These are phyloP conservation scores for Leishmania mexicana DNA, from an alignment of 208 protist genomes.

Conservation along the genomic window DNA sequence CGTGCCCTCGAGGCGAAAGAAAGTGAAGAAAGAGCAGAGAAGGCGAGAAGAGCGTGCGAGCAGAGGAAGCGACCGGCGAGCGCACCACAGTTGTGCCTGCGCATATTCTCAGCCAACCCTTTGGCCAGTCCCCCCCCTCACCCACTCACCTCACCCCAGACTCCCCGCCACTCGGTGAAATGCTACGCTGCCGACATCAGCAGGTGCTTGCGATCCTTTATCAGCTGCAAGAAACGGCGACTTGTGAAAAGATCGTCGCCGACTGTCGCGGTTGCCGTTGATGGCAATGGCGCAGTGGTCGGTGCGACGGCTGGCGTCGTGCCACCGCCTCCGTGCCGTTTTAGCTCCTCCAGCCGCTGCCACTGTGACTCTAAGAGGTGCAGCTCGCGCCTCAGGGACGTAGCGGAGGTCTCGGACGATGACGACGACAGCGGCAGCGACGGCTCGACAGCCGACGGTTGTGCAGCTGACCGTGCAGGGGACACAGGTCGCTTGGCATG, in stretches of 20 bases:
- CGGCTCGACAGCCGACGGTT: too few relatives aligned
- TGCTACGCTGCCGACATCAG: constrained; percentile 8
- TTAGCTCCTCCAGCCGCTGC: constrained; percentile 65
- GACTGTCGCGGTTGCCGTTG: neutral
- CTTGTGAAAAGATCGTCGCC: constrained; percentile 3
- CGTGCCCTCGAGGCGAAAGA: neutral
- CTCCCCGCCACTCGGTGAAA: neutral
- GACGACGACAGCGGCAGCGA: neutral
- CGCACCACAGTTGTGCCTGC: neutral
- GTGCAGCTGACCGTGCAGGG: neutral
- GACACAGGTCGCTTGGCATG: neutral
- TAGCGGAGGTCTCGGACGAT: constrained; percentile 10
- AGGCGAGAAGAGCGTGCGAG: neutral
- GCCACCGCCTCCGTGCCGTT: constrained; percentile 26
- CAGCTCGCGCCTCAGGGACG: constrained; percentile 47
- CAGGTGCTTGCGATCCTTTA: constrained; percentile 29
- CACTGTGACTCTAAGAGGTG: constrained; percentile 76
- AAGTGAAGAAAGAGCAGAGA: neutral
- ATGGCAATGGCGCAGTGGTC: neutral
- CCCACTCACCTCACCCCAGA: neutral
- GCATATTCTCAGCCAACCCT: neutral
- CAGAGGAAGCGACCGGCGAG: neutral
- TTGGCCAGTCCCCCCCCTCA: neutral
- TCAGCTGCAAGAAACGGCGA: constrained; percentile 28
- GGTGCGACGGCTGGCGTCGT: neutral